Percentiles rank a stretch among this genome's conserved stretches.
These are phyloP conservation scores for Medicago arabica DNA, from an alignment of 306 rosid species.

Conservation along the genomic window DNA sequence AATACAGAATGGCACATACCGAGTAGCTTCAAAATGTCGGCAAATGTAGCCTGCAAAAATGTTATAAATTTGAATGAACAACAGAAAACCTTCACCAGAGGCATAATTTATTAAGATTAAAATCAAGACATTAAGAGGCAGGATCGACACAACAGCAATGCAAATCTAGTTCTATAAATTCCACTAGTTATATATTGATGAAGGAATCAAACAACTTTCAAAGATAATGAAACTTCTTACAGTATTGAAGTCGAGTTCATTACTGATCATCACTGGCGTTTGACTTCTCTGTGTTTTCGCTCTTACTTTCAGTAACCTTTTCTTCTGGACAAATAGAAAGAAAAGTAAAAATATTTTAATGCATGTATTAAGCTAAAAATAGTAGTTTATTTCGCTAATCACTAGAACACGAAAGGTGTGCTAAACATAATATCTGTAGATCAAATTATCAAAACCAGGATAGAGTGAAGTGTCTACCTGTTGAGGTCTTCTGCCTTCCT, in stretches of 20 bases:
- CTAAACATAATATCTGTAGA: no score
- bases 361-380: no score
- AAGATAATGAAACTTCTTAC: constrained; percentile 52
- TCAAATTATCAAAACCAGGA: no score
- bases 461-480: no score
- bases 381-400: no score
- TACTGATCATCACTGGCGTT: constrained; percentile 72
- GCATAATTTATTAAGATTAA: constrained; percentile 7
- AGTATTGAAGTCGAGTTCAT: constrained; percentile 93
- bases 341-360: no score
- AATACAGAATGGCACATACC: constrained; percentile 53
- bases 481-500: no score
- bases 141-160: constrained; percentile 15
- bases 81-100: constrained; percentile 2
- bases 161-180: background rate
- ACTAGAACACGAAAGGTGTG: no score
- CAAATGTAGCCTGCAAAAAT: constrained; percentile 88
- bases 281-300: constrained; percentile 59
- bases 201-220: background rate
- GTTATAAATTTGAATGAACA: constrained; percentile 12
- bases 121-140: background rate
- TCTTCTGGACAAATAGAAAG: constrained; percentile 50
- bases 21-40: constrained; percentile 83
- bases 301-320: constrained; percentile 64
- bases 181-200: constrained; percentile 18